phyloP scores from a whole-genome alignment of 2,329 filamentous ascomycete genomes.

The Talaromyces sp. region DNA sequence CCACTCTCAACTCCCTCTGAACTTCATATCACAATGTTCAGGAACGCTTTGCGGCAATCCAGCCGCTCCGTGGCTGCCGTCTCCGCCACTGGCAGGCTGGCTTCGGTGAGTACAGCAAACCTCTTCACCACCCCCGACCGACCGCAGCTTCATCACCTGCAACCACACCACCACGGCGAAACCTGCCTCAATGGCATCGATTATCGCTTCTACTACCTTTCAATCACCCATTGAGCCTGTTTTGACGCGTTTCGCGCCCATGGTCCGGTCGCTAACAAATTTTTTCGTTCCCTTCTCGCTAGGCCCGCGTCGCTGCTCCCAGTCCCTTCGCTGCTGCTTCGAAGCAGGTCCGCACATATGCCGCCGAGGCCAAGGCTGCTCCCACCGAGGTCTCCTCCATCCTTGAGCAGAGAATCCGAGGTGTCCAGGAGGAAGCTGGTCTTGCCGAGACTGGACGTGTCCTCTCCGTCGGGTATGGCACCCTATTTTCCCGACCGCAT shows the following conservation, averaged over 20 bases:
- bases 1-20: conserved; percentile 38
- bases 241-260: conserved; percentile 24
- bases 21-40: conserved; percentile 71
- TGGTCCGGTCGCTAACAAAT: conserved; percentile 46
- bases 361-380: conserved; percentile 85
- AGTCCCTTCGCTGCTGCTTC: conserved; percentile 66
- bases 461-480: conserved; percentile 92
- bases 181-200: conserved; percentile 18
- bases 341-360: conserved; percentile 79
- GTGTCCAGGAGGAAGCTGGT: conserved; percentile 92
- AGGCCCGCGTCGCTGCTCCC: conserved; percentile 80
- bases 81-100: conserved; percentile 86
- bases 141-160: conserved; percentile 19
- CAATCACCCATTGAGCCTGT: conserved; percentile 17
- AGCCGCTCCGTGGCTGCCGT: conserved; percentile 90
- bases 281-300: conserved; percentile 26
- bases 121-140: conserved; percentile 47
- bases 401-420: conserved; percentile 97
- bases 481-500: conserved; percentile 6
- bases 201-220: conserved; percentile 11
- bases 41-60: conserved; percentile 96
- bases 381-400: conserved; percentile 99
- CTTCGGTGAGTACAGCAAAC: conserved; percentile 65
- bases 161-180: conserved; percentile 12
- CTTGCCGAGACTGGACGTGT: conserved; percentile 99